A percentile compares a stretch with the other conserved stretches of the same genome.
phyloP scores from a whole-genome alignment of 768 basidiomycete species.

The Royoungia palumana region DNA sequence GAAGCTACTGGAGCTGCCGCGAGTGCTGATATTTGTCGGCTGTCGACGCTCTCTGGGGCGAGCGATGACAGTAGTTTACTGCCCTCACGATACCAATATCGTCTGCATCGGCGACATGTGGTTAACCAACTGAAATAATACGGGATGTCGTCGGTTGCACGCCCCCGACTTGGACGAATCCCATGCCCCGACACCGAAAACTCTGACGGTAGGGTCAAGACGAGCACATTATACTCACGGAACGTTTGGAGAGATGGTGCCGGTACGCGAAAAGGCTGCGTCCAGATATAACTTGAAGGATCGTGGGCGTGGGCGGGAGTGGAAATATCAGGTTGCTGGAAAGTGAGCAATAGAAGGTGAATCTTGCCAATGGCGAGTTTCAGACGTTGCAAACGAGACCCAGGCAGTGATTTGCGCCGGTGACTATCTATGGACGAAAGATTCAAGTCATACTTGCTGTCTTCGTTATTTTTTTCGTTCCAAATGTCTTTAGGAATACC shows the following conservation, averaged over 20 bases:
- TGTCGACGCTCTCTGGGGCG: too few species aligned
- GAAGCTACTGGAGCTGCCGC: too few species aligned
- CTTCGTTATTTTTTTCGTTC: conserved; percentile 16
- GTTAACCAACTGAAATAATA: conserved; percentile 62
- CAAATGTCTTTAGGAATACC: conserved; percentile 13
- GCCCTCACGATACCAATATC: too few species aligned
- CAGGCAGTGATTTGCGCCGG: too few species aligned
- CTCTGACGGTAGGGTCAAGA: conserved; percentile 40
- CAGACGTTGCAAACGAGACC: background rate
- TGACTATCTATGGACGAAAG: too few species aligned
- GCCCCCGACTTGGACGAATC: conserved; percentile 70
- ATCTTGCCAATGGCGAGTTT: conserved; percentile 1
- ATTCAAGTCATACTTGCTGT: conserved; percentile 19
- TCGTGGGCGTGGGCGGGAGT: too few species aligned
- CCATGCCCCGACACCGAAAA: conserved; percentile 44
- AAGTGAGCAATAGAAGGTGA: background rate
- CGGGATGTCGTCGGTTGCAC: conserved; percentile 59
- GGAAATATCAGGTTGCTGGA: conserved; percentile 9
- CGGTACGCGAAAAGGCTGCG: too few species aligned
- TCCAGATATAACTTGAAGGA: too few species aligned
- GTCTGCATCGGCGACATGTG: too few species aligned
- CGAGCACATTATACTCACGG: conserved; percentile 48
- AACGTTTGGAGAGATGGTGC: conserved; percentile 43
- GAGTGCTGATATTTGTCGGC: too few species aligned
- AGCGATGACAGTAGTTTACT: too few species aligned